Base-by-base conservation (phyloP, 1,284 basidiomycete genomes). In the Sporisorium exsertum region DNA sequence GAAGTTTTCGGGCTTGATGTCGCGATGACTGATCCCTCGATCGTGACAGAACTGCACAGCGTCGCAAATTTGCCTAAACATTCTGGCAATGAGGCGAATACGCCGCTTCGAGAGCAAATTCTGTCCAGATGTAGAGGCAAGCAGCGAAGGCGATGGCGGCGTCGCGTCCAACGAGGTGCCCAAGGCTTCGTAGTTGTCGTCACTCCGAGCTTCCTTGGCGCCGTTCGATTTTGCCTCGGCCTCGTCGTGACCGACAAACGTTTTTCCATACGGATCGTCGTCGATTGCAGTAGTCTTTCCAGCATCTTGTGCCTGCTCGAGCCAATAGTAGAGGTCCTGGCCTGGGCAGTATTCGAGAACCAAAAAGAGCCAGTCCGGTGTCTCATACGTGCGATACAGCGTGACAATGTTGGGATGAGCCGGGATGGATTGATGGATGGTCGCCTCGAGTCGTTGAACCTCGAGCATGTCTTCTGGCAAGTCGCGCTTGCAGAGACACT, bases 21-120 rank as follows among this genome's bases (percentile, higher is more conserved):
- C 97, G 69, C 96, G 92, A 85, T 99, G 96, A 84, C 92, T 93
- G 63, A 99, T 93, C 50, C 92, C 92, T 68, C 92, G 91, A 43
- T 93, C 91, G 85, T 99, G 96, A 87, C 96, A 98, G n/a, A 93
- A 91, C 4, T 94, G 93, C 13, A 99, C 95, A 35, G 96, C 95
- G 73, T 96, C 93, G 86, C 97, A 99, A 94, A 99, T 99, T 87
- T 99, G 89, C 88, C 91, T 89, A 87, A 99, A 99, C 97, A 99
- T 99, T 83, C 93, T 91, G 10, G 94, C 91, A 80, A 99, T 94
- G 77, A 99, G 90, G 26, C 93, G 91, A 43, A 99, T 90, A 71
- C 96, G 92, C 42, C 91, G 92, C 60, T 91, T 90, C 18, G 93
- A 94, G 50, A 99, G 91, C 46, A 98, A 88, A 75, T 93, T 91